These are phyloP conservation scores for Wickerhamomyces hampshirensis DNA, from an alignment of 805 yeast species.

Conservation along the genomic window DNA sequence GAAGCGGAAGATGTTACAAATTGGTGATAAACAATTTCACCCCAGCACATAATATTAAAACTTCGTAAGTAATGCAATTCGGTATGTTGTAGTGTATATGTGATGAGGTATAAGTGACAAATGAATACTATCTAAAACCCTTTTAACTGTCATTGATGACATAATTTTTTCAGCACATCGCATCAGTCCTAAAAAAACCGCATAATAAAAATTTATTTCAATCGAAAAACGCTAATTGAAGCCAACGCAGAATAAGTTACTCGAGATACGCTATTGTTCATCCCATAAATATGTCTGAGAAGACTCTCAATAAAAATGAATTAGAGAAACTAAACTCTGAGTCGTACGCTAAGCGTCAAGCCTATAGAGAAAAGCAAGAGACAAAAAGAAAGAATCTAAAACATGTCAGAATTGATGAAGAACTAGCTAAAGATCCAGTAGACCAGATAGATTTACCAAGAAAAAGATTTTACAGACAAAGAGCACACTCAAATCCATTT, in stretches of 20 bases:
- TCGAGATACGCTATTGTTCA: no score
- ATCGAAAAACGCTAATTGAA: no score
- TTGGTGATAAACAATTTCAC: slow-evolving; percentile 69
- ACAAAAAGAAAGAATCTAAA: slow-evolving; percentile 42
- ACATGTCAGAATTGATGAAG: slow-evolving; percentile 40
- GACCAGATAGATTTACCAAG: slow-evolving; percentile 55
- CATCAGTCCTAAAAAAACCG: no score
- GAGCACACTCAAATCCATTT: slow-evolving; percentile 97
- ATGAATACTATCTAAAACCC: no score
- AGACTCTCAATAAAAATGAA: slow-evolving; percentile 16
- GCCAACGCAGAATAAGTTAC: no score
- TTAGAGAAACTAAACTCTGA: slow-evolving; percentile 19
- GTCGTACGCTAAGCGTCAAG: slow-evolving; percentile 29
- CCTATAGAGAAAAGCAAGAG: slow-evolving; percentile 43
- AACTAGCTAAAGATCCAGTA: slow-evolving; percentile 16
- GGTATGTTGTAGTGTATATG: no score
- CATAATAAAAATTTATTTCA: no score
- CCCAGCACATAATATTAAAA: no score
- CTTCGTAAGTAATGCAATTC: no score
- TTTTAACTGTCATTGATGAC: no score
- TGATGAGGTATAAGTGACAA: no score
- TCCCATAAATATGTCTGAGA: not conserved
- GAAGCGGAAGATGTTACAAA: slow-evolving; percentile 93
- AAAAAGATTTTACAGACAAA: slow-evolving; percentile 86
- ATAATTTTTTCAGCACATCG: no score